Percentiles rank a stretch among this genome's conserved stretches.
Conservation (phyloP, 139 green algal species). For the Mychonastes homosphaera region DNA sequence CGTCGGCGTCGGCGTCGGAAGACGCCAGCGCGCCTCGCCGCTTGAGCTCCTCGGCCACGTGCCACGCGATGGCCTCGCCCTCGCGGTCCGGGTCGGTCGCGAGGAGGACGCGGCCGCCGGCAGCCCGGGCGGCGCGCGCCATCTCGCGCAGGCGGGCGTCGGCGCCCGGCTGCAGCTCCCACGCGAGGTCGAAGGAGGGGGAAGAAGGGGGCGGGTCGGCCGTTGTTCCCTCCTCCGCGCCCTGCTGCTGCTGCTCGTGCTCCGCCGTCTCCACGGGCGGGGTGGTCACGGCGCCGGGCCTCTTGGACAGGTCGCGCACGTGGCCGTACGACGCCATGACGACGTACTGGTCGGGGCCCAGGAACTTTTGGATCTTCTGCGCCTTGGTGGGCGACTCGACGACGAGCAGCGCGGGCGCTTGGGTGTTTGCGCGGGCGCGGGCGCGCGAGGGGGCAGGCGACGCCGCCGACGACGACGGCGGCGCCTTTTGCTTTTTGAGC, state of each 20-base stretch:
- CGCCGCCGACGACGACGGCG: neutral
- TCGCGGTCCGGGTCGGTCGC: slow-evolving; percentile 92
- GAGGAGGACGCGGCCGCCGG: slow-evolving; percentile 51
- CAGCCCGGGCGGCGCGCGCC: neutral
- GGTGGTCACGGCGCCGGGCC: slow-evolving; percentile 50
- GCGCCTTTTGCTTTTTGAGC: neutral
- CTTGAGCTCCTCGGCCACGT: slow-evolving; percentile 69
- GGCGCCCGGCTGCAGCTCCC: slow-evolving; percentile 24
- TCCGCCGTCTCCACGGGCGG: slow-evolving; percentile 11
- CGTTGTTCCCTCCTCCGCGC: neutral
- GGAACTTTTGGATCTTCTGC: slow-evolving; percentile 79
- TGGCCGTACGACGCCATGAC: slow-evolving; percentile 87
- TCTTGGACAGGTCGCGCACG: slow-evolving; percentile 68
- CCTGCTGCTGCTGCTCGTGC: slow-evolving; percentile 2
- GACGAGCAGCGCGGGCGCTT: slow-evolving; percentile 51
- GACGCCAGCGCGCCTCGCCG: slow-evolving; percentile 3
- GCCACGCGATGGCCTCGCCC: slow-evolving; percentile 95
- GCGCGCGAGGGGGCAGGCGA: neutral
- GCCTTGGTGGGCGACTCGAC: slow-evolving; percentile 96
- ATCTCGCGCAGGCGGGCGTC: slow-evolving; percentile 28
- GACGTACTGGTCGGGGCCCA: slow-evolving; percentile 54
- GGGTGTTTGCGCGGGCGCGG: neutral
- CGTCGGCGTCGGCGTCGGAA: no score
- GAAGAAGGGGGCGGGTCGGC: slow-evolving; percentile 3
- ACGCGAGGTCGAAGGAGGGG: slow-evolving; percentile 45